A percentile compares a stretch with the other conserved stretches of the same genome.
Conservation (phyloP, 805 yeast species). For the Wickerhamiella galacta region DNA sequence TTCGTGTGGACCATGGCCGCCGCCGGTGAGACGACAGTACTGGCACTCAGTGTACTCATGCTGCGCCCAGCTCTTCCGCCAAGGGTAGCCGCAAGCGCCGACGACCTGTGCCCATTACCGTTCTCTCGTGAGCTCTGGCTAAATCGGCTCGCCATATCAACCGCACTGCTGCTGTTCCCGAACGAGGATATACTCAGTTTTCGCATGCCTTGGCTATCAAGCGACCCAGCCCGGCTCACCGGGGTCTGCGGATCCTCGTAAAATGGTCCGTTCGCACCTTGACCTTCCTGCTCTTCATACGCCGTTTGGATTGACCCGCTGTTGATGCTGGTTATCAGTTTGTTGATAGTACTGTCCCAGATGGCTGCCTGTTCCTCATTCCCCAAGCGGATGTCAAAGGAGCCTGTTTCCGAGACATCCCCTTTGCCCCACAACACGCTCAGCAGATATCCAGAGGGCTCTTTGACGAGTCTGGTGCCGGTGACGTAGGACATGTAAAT, state of each 20-base stretch:
- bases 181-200: constrained; percentile 4
- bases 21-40: background rate
- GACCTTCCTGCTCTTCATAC: constrained; percentile 7
- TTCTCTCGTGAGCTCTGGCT: background rate
- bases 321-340: constrained; percentile 4
- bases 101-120: background rate
- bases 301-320: constrained; percentile 2
- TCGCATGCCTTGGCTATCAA: constrained; percentile 1
- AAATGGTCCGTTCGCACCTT: constrained; percentile 7
- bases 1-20: background rate
- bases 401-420: constrained; percentile 73
- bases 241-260: constrained; percentile 8
- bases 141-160: background rate
- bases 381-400: constrained; percentile 64
- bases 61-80: background rate
- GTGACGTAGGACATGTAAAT: constrained; percentile 58
- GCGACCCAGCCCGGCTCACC: background rate
- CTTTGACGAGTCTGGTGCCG: constrained; percentile 23
- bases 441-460: constrained; percentile 18
- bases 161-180: background rate
- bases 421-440: constrained; percentile 23
- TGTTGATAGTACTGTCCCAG: constrained; percentile 39
- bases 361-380: constrained; percentile 69
- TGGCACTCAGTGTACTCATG: background rate
- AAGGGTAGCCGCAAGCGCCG: background rate